These are phyloP conservation scores for Tetracladium maxilliforme DNA, from an alignment of 2,329 filamentous ascomycete species.

Conservation along the genomic window DNA sequence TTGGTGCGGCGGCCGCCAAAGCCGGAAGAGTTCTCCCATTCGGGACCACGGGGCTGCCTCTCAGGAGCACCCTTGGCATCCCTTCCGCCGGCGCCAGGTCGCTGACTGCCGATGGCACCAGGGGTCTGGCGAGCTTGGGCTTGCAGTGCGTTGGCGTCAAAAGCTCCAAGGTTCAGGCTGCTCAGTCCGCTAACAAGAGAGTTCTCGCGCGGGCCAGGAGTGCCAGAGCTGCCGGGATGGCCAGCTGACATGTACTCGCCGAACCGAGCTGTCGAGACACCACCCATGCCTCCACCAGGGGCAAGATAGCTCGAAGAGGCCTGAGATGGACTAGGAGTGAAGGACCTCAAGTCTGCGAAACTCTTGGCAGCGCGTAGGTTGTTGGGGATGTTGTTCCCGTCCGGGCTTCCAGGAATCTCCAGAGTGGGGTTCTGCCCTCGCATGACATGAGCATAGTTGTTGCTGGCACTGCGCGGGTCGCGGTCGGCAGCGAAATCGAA, in stretches of 20 bases:
- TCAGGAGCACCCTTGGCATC: conserved; percentile 31
- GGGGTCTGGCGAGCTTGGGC: conserved; percentile 15
- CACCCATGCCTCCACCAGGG: conserved; percentile 17
- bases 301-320: conserved; percentile 77
- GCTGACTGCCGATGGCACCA: conserved; percentile 52
- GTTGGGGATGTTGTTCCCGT: conserved; percentile 37
- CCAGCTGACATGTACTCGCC: conserved; percentile 46
- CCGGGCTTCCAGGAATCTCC: conserved; percentile 71
- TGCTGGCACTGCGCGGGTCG: conserved; percentile 47
- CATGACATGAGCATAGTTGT: conserved; percentile 62
- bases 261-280: conserved; percentile 51
- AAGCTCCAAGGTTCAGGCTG: conserved; percentile 39
- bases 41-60: conserved; percentile 46
- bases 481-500: conserved; percentile 85
- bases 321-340: conserved; percentile 82
- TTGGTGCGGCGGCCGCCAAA: conserved; percentile 41
- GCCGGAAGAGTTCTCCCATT: conserved; percentile 37
- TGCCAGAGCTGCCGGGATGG: conserved; percentile 39
- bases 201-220: conserved; percentile 34
- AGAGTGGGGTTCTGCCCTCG: conserved; percentile 71
- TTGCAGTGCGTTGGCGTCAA: conserved; percentile 7
- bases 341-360: conserved; percentile 87
- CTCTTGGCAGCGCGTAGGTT: conserved; percentile 90
- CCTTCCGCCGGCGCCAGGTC: conserved; percentile 26
- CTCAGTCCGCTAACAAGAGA: conserved; percentile 48